Conservation (phyloP, 768 basidiomycete species). For the Leucocoprinus leucothites region DNA sequence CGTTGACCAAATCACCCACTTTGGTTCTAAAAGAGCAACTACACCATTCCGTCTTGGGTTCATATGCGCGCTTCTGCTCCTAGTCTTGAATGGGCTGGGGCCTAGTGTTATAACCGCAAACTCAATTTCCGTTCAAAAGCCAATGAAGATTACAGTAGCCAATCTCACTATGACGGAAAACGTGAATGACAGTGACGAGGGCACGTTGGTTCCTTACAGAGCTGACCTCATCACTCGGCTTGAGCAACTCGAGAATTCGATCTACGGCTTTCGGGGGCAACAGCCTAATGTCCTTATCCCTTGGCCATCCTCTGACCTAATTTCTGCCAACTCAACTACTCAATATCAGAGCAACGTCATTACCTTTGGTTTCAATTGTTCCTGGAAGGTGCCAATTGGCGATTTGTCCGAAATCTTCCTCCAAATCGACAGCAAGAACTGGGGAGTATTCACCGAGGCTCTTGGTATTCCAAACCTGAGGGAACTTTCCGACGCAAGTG, state of each 20-base stretch:
- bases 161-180: neutral
- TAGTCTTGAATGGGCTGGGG: neutral
- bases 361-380: constrained; percentile 1
- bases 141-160: neutral
- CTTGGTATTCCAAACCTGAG: no score
- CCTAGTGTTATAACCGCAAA: constrained; percentile 1
- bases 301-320: constrained; percentile 1
- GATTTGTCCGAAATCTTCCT: neutral
- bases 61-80: neutral
- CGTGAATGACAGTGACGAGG: neutral
- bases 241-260: neutral
- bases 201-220: neutral
- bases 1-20: neutral
- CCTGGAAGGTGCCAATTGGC: neutral
- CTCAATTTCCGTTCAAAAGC: neutral
- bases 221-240: neutral
- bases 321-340: neutral
- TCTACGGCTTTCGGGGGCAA: neutral
- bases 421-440: no score
- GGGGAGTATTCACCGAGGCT: no score
- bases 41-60: neutral
- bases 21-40: neutral
- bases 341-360: constrained; percentile 1
- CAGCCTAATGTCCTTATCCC: constrained; percentile 4
- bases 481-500: no score